These are phyloP conservation scores for Drechslerella dactyloides DNA, from an alignment of 2,329 filamentous ascomycete genomes.

Conservation along the genomic window DNA sequence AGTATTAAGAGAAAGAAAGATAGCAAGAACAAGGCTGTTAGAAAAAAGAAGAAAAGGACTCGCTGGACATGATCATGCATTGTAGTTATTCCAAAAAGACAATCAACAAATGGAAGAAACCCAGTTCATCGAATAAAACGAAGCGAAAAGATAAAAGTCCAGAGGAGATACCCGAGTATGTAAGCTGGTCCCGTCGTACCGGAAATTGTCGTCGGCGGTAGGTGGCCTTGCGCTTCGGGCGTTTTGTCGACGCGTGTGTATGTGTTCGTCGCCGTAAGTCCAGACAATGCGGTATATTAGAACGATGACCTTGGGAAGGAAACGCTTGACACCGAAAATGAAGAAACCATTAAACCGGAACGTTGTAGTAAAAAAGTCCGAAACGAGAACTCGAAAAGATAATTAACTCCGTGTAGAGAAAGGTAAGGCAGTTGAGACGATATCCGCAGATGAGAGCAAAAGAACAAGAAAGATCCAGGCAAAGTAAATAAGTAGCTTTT, in stretches of 20 bases:
- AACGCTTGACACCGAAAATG: conserved; percentile 35
- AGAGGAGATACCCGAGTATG: conserved; percentile 18
- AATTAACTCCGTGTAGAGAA: conserved; percentile 52
- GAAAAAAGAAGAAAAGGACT: conserved; percentile 17
- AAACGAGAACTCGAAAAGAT: conserved; percentile 45
- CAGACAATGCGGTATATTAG: conserved; percentile 26
- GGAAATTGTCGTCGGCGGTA: conserved; percentile 19
- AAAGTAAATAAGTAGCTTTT: conserved; percentile 53
- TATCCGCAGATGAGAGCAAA: conserved; percentile 57
- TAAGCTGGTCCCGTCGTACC: conserved; percentile 19
- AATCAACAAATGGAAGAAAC: conserved; percentile 26
- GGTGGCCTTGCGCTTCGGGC: conserved; percentile 9
- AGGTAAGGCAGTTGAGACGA: conserved; percentile 56
- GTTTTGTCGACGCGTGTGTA: conserved; percentile 1
- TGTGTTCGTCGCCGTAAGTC: conserved; percentile 13
- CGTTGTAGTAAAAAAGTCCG: conserved; percentile 1
- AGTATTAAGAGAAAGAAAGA: conserved; percentile 8
- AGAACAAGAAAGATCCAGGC: conserved; percentile 55
- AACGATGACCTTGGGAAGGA: conserved; percentile 8
- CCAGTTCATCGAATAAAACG: conserved; percentile 23
- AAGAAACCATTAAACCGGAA: conserved; percentile 27
- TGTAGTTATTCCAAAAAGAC: conserved; percentile 1
- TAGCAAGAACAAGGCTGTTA: conserved; percentile 4
- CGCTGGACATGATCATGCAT: conserved; percentile 39
- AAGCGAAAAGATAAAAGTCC: conserved; percentile 12